These are phyloP conservation scores for Silene noctiflora DNA, from an alignment of 179 eudicot genomes.

Conservation along the genomic window DNA sequence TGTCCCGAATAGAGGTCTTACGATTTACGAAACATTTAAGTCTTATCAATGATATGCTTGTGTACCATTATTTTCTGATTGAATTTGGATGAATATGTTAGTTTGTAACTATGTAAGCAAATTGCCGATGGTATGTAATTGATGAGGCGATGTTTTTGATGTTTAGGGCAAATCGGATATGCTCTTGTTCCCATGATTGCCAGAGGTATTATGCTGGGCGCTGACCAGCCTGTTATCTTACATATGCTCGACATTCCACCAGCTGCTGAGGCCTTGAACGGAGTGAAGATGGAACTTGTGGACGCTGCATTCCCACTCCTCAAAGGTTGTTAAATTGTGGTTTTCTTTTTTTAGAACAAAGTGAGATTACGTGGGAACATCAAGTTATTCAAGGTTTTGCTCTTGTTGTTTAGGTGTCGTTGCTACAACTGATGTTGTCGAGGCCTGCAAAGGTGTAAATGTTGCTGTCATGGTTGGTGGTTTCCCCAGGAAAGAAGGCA, in stretches of 20 bases:
- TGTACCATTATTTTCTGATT: neutral
- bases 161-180: constrained; percentile 91
- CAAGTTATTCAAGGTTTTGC: neutral
- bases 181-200: constrained; percentile 97
- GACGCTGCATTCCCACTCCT: constrained; percentile 97
- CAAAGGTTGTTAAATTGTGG: constrained; percentile 45
- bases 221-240: constrained; percentile 83
- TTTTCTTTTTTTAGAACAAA: neutral
- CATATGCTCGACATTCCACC: constrained; percentile 96
- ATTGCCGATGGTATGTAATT: neutral
- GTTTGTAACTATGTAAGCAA: neutral
- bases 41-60: neutral
- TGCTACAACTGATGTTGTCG: constrained; percentile 74
- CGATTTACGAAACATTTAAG: no score
- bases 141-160: constrained; percentile 19
- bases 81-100: neutral
- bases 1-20: no score
- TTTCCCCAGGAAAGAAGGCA: constrained; percentile 95
- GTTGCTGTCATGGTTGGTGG: constrained; percentile 96
- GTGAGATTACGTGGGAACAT: neutral
- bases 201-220: constrained; percentile 83
- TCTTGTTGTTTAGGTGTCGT: constrained; percentile 53
- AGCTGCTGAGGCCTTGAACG: constrained; percentile 90
- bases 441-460: constrained; percentile 87
- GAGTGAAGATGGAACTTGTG: constrained; percentile 79